Conservation (phyloP, 768 basidiomycete species). For the Mycena vulgaris region DNA sequence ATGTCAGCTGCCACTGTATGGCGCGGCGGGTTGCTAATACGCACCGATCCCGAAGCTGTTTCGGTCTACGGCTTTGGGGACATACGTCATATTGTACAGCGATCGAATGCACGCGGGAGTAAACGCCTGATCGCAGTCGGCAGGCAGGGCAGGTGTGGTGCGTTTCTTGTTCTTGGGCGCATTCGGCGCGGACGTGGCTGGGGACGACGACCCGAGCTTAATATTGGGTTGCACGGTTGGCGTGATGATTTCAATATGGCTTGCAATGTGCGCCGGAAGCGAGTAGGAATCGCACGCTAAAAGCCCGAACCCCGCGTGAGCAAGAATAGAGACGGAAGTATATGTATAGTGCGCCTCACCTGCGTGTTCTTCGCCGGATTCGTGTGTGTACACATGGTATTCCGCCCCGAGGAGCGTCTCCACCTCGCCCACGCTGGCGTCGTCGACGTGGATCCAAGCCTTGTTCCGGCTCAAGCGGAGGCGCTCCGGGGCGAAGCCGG, state of each 20-base stretch:
- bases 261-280: slow-evolving; percentile 47
- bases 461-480: slow-evolving; percentile 42
- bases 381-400: slow-evolving; percentile 52
- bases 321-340: no score
- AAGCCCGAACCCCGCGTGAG: background rate
- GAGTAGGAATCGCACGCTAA: slow-evolving; percentile 51
- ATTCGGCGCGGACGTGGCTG: background rate
- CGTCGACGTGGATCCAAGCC: slow-evolving; percentile 51
- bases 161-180: slow-evolving; percentile 22
- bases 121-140: slow-evolving; percentile 44
- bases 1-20: background rate
- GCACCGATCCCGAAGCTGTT: slow-evolving; percentile 53
- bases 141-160: slow-evolving; percentile 18
- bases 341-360: slow-evolving; percentile 41
- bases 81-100: slow-evolving; percentile 54
- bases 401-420: slow-evolving; percentile 50
- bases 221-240: slow-evolving; percentile 52
- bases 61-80: slow-evolving; percentile 45
- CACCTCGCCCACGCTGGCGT: slow-evolving; percentile 48
- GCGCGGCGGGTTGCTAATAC: background rate
- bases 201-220: slow-evolving; percentile 25
- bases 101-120: slow-evolving; percentile 51
- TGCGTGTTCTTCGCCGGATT: slow-evolving; percentile 48
- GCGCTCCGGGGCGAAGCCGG: slow-evolving; percentile 44
- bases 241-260: slow-evolving; percentile 53